phyloP scores from a whole-genome alignment of 768 basidiomycete genomes.

The Butyriboletus loyo region DNA sequence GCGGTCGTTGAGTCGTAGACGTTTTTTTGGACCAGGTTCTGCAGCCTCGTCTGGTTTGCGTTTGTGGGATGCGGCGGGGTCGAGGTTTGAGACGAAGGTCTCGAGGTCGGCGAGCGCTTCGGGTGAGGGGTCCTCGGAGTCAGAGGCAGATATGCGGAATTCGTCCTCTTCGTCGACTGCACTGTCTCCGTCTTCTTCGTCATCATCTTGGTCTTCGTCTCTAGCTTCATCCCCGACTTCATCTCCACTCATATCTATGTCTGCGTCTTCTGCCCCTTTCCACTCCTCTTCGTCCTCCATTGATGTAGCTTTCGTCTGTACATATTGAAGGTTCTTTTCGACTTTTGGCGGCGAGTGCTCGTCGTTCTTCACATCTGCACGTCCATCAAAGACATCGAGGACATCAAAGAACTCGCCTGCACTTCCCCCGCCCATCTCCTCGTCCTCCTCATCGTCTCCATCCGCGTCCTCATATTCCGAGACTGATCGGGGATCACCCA shows the following conservation, averaged over 20 bases:
- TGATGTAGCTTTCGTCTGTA: slow-evolving; percentile 55
- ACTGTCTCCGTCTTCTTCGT: slow-evolving; percentile 32
- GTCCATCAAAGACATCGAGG: slow-evolving; percentile 65
- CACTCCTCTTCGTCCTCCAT: slow-evolving; percentile 38
- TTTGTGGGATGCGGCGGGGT: slow-evolving; percentile 54
- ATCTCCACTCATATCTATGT: slow-evolving; percentile 36
- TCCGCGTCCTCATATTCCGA: slow-evolving; percentile 31
- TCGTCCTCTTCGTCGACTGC: slow-evolving; percentile 37
- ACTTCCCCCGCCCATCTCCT: slow-evolving; percentile 46
- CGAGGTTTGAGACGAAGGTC: slow-evolving; percentile 66
- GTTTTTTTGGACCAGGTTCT: slow-evolving; percentile 43
- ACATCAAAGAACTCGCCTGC: slow-evolving; percentile 60
- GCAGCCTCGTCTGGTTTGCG: slow-evolving; percentile 37
- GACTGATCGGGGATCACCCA: slow-evolving; percentile 16
- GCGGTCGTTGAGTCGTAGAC: slow-evolving; percentile 60
- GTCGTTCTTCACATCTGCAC: slow-evolving; percentile 37
- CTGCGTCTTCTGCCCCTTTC: slow-evolving; percentile 7
- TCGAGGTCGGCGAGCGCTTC: slow-evolving; percentile 69
- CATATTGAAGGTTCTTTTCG: not conserved
- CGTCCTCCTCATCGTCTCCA: slow-evolving; percentile 33
- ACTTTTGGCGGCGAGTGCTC: slow-evolving; percentile 10
- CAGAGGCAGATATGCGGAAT: slow-evolving; percentile 45
- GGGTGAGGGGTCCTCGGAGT: slow-evolving; percentile 48
- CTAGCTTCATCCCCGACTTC: slow-evolving; percentile 33
- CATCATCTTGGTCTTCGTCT: slow-evolving; percentile 8